Conservation (phyloP, 148 eudicot species). For the Camellia granthamiana region DNA sequence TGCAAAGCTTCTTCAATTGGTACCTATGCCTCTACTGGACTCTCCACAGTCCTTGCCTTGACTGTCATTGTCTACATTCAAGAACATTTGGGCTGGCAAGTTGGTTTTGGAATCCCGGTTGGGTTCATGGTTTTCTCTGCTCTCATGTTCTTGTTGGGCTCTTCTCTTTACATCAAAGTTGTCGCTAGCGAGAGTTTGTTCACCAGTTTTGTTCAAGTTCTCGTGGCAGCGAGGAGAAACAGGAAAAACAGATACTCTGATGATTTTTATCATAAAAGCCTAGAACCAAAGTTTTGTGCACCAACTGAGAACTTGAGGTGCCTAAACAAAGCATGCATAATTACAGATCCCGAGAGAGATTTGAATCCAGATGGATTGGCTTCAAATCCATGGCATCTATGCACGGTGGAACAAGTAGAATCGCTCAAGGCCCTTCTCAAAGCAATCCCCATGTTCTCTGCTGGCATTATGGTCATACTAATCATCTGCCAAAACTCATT, state of each 20-base stretch:
- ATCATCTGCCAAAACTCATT: constrained; percentile 12
- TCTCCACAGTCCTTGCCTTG: background rate
- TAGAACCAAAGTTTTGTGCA: no score
- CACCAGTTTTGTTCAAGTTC: background rate
- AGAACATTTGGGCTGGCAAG: background rate
- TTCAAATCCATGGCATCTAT: constrained; percentile 6
- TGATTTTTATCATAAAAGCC: background rate
- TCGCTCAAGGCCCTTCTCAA: constrained; percentile 12
- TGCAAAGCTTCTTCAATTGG: constrained; percentile 16
- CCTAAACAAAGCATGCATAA: constrained; percentile 17
- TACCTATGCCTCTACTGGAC: background rate
- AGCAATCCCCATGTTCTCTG: constrained; percentile 15
- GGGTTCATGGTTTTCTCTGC: background rate
- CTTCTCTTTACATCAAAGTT: background rate
- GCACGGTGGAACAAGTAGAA: constrained; percentile 14
- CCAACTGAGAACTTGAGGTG: background rate
- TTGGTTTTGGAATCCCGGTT: background rate
- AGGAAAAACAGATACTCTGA: background rate
- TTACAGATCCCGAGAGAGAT: background rate
- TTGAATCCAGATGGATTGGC: constrained; percentile 4
- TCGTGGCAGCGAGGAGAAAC: background rate
- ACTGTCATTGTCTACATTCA: background rate
- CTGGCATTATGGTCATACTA: constrained; percentile 8
- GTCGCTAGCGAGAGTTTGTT: background rate
- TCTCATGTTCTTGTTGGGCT: background rate